phyloP scores from a whole-genome alignment of 2,329 filamentous ascomycete genomes.

The Xylariaceae sp. region DNA sequence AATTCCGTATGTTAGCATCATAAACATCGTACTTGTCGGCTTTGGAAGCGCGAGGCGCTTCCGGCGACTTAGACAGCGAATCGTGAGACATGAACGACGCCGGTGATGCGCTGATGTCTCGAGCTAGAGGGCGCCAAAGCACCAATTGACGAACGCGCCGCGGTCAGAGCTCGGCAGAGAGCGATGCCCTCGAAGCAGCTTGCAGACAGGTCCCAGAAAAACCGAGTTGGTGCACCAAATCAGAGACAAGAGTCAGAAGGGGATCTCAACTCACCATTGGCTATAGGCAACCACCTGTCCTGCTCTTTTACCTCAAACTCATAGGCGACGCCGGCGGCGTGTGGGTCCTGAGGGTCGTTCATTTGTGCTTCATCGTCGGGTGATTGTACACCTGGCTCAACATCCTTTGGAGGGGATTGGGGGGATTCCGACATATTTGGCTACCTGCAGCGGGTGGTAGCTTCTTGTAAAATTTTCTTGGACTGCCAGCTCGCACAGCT shows the following conservation, averaged over 20 bases:
- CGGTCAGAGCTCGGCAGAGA: constrained; percentile 46
- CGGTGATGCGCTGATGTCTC: constrained; percentile 40
- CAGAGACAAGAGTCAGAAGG: constrained; percentile 43
- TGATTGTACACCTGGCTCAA: constrained; percentile 91
- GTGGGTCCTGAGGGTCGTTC: constrained; percentile 82
- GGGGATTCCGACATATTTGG: constrained; percentile 89
- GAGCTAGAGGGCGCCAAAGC: constrained; percentile 44
- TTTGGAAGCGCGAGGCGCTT: constrained; percentile 51
- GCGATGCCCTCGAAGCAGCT: constrained; percentile 48
- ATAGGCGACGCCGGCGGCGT: constrained; percentile 74
- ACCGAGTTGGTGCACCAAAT: constrained; percentile 54
- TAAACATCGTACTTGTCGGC: constrained; percentile 56
- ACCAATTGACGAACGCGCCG: constrained; percentile 38
- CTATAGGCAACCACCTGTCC: constrained; percentile 98
- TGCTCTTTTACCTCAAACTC: constrained; percentile 99
- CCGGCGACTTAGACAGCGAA: constrained; percentile 55
- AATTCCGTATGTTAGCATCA: constrained; percentile 94
- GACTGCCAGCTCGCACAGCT: constrained; percentile 60
- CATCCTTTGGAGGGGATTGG: constrained; percentile 90
- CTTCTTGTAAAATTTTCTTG: constrained; percentile 61
- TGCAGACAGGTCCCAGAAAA: constrained; percentile 38
- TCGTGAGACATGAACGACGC: constrained; percentile 60
- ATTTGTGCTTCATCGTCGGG: constrained; percentile 93
- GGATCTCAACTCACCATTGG: constrained; percentile 85
- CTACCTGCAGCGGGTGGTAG: constrained; percentile 67